Evolutionary conservation across 106 monocot species (phyloP), one percentile per base, ranked within the genome.

Genomic region (Dioscorea alata): DNA sequence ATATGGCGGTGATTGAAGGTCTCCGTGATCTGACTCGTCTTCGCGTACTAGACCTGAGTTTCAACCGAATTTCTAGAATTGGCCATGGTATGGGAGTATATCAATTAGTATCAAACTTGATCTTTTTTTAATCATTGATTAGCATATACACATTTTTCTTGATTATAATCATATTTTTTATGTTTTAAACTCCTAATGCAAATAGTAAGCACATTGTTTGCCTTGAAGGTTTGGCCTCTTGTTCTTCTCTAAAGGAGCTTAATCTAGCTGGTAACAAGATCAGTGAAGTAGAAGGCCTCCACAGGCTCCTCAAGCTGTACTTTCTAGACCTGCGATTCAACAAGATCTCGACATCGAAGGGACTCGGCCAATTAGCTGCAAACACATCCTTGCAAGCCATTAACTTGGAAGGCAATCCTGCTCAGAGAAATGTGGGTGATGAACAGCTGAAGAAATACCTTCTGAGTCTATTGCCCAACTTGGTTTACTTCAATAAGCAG

Each of bases 211-310:
- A 42, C 42, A 42, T 42, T 6, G 42, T 42, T 42, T 6, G 9
- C 10, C 2, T 42, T 42, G 33, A 65, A 96, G 91, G 95, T 59
- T 69, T 91, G 68, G 73, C 91, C 4, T 78, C 81, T 10, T 96
- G 95, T 72, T 82, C 78, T 22, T 79, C 84, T 17, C 48, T 96
- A 25, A 96, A 86, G 64, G 95, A 96, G 77, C 74, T 96, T 4
- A 91, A 96, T 53, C 57, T 96, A 23, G 81, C 80, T 31, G 81
- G 86, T 12, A 96, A 96, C 79, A 96, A 96, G 74, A 91, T 96
- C 66, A 82, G 91, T 65, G 91, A 96, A 64, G 75, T 96, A 9
- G 95, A 96, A 67, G 91, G 95, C 48, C 88, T 96, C 33, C 91
- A 96, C 64, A 80, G 95, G 4, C 84, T 96, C 31, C 84, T 91